Base-by-base conservation (phyloP, 192 early-diverging fungal genomes). In the Jimgerdemannia lactiflua region DNA sequence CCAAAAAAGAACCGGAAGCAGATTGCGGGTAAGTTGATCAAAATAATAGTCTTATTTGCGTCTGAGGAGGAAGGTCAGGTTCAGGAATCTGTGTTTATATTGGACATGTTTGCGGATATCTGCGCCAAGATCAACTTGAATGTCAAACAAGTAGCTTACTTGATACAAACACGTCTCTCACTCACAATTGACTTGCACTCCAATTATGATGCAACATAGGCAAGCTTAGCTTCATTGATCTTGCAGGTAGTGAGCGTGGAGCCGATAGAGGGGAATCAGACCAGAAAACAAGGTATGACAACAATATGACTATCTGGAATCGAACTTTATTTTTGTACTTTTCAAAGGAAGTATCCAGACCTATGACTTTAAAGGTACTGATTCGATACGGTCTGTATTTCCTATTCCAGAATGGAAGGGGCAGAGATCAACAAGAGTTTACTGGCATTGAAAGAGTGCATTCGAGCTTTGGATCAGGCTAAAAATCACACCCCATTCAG, bases 391-490 rank as follows among this genome's bases (percentile, higher is more conserved):
- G 29, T 29, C 29, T 29, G 29, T 29, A 18, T 29, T 43, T 8
- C 18, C 20, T 54, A 14, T 70, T 75, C 20, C 79, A 91, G 95
- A 78, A 97, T 97, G 96, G 98, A 99, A 79, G 98, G 97, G 14
- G 94, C 97, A 2, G 97, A 99, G 85, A 99, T 99, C 86, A 99
- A 99, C 88, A 98, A 98, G 83, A 96, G 95, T 79, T 86, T 99
- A 75, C 84, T 99, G 71, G 98, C 98, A 0, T 82, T 99, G 74
- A 98, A 99, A 81, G 97, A 98, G 77, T 98, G 97, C 75, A 99
- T 99, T 82, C 92, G 97, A 69, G 96, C 98, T 2, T 80, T 98
- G 59, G 98, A 98, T 77, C 92, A 96, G 77, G 94, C 94, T 74
- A 97, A 96, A 73, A 93, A 91, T 67, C 98, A 99, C 80, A 96